Evolutionary conservation across 225 moss, liverwort and hornwort species (phyloP), one percentile per base, ranked within the genome.

Genomic region (Pseudoscleropodium purum): DNA sequence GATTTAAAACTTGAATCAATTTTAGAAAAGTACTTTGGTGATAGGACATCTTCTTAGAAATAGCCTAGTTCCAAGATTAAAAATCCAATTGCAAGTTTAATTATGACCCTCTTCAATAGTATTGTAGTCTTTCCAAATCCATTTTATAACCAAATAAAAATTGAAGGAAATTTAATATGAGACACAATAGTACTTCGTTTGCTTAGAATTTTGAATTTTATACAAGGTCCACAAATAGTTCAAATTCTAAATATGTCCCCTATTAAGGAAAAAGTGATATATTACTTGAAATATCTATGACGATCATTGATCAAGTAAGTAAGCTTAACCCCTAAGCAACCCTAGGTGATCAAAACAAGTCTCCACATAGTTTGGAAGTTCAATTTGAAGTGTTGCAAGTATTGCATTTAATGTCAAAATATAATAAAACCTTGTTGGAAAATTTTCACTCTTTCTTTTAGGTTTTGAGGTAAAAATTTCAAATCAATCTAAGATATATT

Each of bases 391-490:
- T 54, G 54, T 54, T 54, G 54, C 9, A 5, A 25, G 5, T 26
- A 14, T 72, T 27, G 6, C 3, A 73, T 73, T 7, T 5, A 43
- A 26, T 25, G 39, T 8, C 25, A 1, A 14, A 39, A 39, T 70
- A 39, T 25, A 9, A 43, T 15, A 27, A 27, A 70, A 73, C 0
- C 26, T 73, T 73, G 27, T 43, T 43, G 27, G 15, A 9, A 73
- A 70, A 27, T 73, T 0, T 73, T 0, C 0, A 2, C 54, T 54
- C 6, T 54, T 6, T 54, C 54, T 54, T 54, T 15, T 14, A 45
- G 45, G 6, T 45, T 45, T 45, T 45, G 45, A 6, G 8, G 8
- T 45, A 45, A 45, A 45, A 45, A 45, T 6, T 45, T 45, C 6
- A 45, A 45, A 45, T 45, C 45, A 45, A 45, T 45, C 45, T 45